phyloP scores from a whole-genome alignment of 2,329 filamentous ascomycete genomes.

The Fusarium nematophilum region DNA sequence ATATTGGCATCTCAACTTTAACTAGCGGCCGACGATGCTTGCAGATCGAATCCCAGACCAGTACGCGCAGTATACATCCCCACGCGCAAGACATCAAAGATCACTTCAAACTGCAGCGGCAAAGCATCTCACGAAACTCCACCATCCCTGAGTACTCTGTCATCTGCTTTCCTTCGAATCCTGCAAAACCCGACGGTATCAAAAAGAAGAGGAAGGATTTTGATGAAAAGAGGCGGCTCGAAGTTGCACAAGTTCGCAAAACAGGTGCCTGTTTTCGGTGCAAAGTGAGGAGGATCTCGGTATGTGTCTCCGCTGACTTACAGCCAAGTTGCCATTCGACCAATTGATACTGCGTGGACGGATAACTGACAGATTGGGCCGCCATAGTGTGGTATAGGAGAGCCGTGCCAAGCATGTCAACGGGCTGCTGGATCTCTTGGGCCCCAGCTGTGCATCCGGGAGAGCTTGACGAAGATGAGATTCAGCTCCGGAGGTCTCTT shows the following conservation, averaged over 20 bases:
- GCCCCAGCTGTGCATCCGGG: slow-evolving; percentile 40
- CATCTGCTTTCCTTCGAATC: slow-evolving; percentile 45
- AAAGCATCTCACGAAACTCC: slow-evolving; percentile 12
- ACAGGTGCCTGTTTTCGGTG: slow-evolving; percentile 44
- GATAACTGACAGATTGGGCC: slow-evolving; percentile 7
- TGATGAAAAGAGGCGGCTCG: slow-evolving; percentile 40
- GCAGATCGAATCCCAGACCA: slow-evolving; percentile 3
- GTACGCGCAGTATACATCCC: neutral
- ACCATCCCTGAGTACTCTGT: slow-evolving; percentile 37
- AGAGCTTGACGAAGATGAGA: slow-evolving; percentile 44
- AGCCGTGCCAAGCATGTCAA: slow-evolving; percentile 40
- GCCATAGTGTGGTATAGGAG: slow-evolving; percentile 41
- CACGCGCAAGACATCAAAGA: neutral
- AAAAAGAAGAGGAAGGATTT: slow-evolving; percentile 46
- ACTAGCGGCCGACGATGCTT: slow-evolving; percentile 4
- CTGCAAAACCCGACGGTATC: slow-evolving; percentile 39
- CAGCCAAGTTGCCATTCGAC: neutral
- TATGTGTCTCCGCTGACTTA: slow-evolving; percentile 26
- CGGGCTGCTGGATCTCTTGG: slow-evolving; percentile 42
- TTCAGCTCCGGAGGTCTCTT: slow-evolving; percentile 43
- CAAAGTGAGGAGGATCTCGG: slow-evolving; percentile 43
- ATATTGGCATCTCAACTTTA: slow-evolving; percentile 20
- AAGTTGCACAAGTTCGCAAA: slow-evolving; percentile 44
- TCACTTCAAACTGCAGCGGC: slow-evolving; percentile 1
- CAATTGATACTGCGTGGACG: neutral